These are phyloP conservation scores for Leishmania guyanensis DNA, from an alignment of 208 protist genomes.

Conservation along the genomic window DNA sequence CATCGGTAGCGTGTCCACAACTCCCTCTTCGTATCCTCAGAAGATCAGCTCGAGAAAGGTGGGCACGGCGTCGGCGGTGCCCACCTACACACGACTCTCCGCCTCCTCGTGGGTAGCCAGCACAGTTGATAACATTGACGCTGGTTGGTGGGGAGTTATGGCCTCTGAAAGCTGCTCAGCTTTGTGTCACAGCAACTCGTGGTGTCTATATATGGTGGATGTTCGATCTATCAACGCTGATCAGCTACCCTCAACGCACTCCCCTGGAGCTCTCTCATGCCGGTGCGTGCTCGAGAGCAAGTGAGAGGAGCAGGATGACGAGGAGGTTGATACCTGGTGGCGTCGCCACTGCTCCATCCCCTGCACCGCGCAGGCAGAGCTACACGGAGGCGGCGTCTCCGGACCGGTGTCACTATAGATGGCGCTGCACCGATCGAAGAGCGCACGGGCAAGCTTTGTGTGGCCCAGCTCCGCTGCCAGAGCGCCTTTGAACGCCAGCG, in stretches of 20 bases:
- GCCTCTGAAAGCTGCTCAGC: neutral
- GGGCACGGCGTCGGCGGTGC: neutral
- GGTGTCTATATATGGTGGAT: neutral
- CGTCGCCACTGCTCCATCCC: neutral
- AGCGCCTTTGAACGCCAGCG: conserved; percentile 33
- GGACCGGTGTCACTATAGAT: neutral
- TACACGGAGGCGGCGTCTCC: neutral
- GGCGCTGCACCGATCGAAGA: conserved; percentile 12
- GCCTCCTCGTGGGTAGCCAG: neutral
- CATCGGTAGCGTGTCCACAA: neutral
- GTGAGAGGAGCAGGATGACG: neutral
- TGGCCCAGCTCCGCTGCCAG: conserved; percentile 45
- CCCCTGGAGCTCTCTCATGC: neutral
- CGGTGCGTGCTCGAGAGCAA: neutral
- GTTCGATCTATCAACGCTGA: neutral
- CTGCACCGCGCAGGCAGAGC: neutral
- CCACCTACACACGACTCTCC: neutral
- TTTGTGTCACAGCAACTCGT: neutral
- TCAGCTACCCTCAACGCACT: neutral
- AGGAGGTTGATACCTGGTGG: neutral
- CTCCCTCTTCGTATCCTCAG: neutral
- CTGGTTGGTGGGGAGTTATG: neutral
- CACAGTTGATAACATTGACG: neutral
- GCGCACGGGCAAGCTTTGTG: conserved; percentile 13
- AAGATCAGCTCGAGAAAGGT: neutral